phyloP scores from a whole-genome alignment of 305 asterid species.

The Solanum aculeatissimum region DNA sequence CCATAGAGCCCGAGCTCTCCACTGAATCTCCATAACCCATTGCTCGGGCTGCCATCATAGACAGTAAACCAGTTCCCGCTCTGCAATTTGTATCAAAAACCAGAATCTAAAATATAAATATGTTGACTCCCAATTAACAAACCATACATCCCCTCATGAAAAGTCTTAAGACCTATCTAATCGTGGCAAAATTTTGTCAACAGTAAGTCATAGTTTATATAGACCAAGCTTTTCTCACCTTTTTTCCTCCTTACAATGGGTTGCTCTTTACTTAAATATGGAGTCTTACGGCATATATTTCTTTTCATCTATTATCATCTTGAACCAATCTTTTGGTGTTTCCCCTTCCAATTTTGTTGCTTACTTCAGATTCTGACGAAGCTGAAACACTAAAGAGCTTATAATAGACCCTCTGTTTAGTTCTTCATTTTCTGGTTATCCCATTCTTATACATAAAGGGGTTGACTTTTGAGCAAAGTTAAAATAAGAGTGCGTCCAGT shows the following conservation, averaged over 20 bases:
- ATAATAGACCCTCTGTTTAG: neutral
- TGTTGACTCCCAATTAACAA: neutral
- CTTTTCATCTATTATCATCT: neutral
- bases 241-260: neutral
- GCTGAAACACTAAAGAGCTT: neutral
- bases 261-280: neutral
- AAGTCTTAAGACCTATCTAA: neutral
- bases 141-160: neutral
- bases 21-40: constrained; percentile 35
- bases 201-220: neutral
- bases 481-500: neutral
- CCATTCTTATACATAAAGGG: neutral
- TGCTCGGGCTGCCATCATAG: constrained; percentile 94
- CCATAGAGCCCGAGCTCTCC: constrained; percentile 20
- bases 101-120: neutral
- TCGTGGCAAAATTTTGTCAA: neutral
- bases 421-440: neutral
- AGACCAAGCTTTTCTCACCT: neutral
- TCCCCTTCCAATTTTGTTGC: neutral
- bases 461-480: neutral
- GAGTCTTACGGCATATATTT: neutral
- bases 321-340: neutral
- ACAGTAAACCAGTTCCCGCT: constrained; percentile 89
- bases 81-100: constrained; percentile 27
- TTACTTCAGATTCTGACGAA: neutral